Evolutionary conservation across 306 rosid species (phyloP).

Genomic region (Ormosia semicastrata): DNA sequence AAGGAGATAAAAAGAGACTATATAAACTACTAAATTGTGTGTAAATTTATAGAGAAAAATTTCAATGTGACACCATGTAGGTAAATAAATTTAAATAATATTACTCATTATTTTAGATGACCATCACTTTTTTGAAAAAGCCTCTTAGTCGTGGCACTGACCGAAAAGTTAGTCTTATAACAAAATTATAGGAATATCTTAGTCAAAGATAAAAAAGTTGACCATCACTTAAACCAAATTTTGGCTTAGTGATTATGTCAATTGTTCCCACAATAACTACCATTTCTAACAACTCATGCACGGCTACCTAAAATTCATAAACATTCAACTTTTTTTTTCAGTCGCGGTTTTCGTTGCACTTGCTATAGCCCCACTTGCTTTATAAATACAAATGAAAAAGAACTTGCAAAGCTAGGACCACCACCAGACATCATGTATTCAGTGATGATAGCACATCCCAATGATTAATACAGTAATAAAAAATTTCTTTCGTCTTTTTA

Average conservation of each 20-base stretch:
- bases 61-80: background rate
- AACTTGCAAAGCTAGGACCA: background rate
- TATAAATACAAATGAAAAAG: background rate
- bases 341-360: background rate
- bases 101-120: background rate
- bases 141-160: too few relatives aligned
- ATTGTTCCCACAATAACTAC: background rate
- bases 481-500: background rate
- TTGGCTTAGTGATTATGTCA: background rate
- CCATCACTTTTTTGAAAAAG: too few relatives aligned
- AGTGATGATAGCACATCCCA: background rate
- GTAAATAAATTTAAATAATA: background rate
- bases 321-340: background rate
- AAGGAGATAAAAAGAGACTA: background rate
- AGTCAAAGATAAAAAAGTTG: too few relatives aligned
- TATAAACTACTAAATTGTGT: background rate
- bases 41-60: background rate
- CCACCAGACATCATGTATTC: background rate
- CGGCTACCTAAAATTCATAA: background rate
- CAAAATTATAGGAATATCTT: too few relatives aligned
- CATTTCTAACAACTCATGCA: background rate
- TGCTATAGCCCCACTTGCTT: background rate
- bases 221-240: background rate
- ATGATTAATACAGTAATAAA: background rate
- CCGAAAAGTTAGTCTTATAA: too few relatives aligned